Base-by-base conservation (phyloP, 2,329 filamentous ascomycete species). In the Hypomyces rosellus region DNA sequence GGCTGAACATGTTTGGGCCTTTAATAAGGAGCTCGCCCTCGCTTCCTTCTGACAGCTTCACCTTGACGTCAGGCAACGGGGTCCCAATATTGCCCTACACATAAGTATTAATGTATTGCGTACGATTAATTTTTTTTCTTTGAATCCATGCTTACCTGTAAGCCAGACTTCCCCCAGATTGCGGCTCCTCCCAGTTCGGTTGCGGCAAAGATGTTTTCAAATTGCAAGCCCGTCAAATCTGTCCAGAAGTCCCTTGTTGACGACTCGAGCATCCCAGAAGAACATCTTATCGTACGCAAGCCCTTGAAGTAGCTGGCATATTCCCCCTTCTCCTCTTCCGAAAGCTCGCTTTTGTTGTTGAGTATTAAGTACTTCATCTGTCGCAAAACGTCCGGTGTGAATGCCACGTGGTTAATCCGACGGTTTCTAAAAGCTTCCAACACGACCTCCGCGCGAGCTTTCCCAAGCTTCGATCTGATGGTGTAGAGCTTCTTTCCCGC, bases 21-120 rank as follows among this genome's bases (percentile, higher is more conserved):
- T 55, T 55, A 12, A 56, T 18, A 1, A 50, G 39, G 4, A 60
- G 48, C 22, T 54, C 54, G 12, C 56, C 54, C 13, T 46, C 18
- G 8, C 48, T 49, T 15, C 51, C 55, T 11, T 54, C 39, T 1
- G 54, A 56, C 9, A 54, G 34, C 38, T 49, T 46, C 1, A 46
- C 34, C 2, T 49, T 25, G 6, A 51, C 34, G 4, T 25, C 38
- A 4, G 37, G 41, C 22, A 34, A 3, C 6, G 45, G 34, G 13
- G 14, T 40, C 6, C 52, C 49, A 12, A 51, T 18, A 1, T 25
- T 46, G 11, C 37, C 16, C 51, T 53, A 16, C 5, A 39, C 20
- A 30, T 12, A 6, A n/a, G 9, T 16, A 30, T 7, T 45, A 16
- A 38, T n/a, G n/a, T 25, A 4, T 12, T 22, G 3, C 34, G 11